Base-by-base conservation (phyloP, 805 yeast species). In the Ogataea chonburiensis region DNA sequence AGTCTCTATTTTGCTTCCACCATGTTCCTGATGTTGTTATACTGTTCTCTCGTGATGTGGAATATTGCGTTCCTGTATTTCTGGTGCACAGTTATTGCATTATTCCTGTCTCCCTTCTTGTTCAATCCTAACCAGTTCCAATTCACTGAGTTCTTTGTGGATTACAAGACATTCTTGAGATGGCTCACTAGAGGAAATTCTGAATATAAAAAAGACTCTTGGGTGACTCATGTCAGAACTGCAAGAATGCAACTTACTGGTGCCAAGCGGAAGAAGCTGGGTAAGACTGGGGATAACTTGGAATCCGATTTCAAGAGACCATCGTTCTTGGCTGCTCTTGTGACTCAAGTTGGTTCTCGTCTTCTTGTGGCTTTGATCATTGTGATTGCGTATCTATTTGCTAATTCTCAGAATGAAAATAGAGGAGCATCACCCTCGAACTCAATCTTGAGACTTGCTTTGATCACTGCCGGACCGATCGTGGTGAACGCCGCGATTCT, bases 101-200 rank as follows among this genome's bases (percentile, higher is more conserved):
- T 84, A 57, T 68, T 81, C 41, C 61, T 81, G 40, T 79, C 88
- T 3, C 93, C 93, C 5, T 81, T 80, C 48, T 58, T 83, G 26
- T 84, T 77, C 63, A 84, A 84, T 54, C 91, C 93, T 1, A 84
- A 82, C 55, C 91, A 84, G 50, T 83, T 80, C 47, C 71, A 78
- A 4, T 77, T 80, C 63, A 63, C 63, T 7, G 89, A 82, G 44
- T 84, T 79, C 53, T 81, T 84, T 50, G 59, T 80, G 35, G 91
- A 84, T 58, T 83, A 83, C 57, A 66, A 70, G 37, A 69, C 67
- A 36, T 78, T 68, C 44, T 58, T 81, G 37, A 52, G 49, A 23
- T 74, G 79, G 79, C 55, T 78, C 37, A 63, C 67, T 3, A 60
- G 70, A 12, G 83, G 83, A 17, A 77, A 75, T 51, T 64, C 72